phyloP scores from a whole-genome alignment of 805 yeast species.

The Kluyveromyces nonfermentans region DNA sequence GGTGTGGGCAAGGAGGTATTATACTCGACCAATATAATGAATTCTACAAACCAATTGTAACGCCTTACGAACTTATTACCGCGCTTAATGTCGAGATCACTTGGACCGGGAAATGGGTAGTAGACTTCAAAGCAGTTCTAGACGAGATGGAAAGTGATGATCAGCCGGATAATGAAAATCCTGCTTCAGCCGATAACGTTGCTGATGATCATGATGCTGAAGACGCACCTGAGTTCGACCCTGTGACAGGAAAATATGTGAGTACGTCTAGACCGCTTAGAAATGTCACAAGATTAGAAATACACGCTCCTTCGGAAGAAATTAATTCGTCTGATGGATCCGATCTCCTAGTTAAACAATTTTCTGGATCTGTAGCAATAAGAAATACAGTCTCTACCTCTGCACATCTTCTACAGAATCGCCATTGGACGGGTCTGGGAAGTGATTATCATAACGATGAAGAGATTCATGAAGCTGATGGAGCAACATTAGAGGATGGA shows the following conservation, averaged over 20 bases:
- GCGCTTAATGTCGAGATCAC: constrained; percentile 67
- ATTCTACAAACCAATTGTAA: constrained; percentile 82
- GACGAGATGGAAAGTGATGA: constrained; percentile 9
- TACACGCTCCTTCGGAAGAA: constrained; percentile 37
- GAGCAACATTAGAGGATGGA: constrained; percentile 78
- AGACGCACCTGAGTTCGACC: constrained; percentile 76
- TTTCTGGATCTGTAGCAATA: constrained; percentile 52
- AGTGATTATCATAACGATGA: constrained; percentile 58
- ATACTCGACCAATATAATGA: constrained; percentile 71
- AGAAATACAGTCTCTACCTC: constrained; percentile 83
- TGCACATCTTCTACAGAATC: constrained; percentile 60
- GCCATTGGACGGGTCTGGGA: constrained; percentile 87
- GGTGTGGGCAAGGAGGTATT: constrained; percentile 92
- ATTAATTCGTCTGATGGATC: constrained; percentile 15
- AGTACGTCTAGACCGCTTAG: constrained; percentile 70
- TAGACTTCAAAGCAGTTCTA: constrained; percentile 56
- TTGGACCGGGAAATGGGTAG: constrained; percentile 94
- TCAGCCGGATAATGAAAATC: constrained; percentile 9
- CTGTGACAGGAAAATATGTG: constrained; percentile 73
- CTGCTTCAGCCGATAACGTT: neutral
- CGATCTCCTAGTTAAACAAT: constrained; percentile 41
- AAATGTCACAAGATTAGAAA: constrained; percentile 50
- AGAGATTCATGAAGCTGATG: constrained; percentile 40
- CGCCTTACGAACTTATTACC: constrained; percentile 82
- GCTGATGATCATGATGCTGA: constrained; percentile 25